Conservation (phyloP, 2,329 filamentous ascomycete species). For the Fusarium devonianum region DNA sequence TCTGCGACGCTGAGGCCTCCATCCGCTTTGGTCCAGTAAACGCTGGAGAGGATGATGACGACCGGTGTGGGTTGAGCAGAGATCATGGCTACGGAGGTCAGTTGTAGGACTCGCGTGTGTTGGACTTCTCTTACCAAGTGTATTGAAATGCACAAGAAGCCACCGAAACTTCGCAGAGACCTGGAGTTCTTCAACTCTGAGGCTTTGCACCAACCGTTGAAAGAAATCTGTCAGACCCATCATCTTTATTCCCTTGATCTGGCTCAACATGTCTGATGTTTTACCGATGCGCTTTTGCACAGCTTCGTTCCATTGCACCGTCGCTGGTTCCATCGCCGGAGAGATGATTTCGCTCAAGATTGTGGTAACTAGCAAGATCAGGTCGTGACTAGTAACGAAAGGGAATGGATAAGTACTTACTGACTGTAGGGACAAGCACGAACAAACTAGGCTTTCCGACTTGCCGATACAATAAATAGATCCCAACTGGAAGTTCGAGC, state of each 20-base stretch:
- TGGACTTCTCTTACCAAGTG: slow-evolving; percentile 36
- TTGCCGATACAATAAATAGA: slow-evolving; percentile 48
- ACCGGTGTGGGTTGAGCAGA: slow-evolving; percentile 44
- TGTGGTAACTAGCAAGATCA: slow-evolving; percentile 26
- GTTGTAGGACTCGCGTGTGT: accelerated
- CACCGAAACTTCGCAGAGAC: slow-evolving; percentile 49
- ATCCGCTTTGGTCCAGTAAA: slow-evolving; percentile 44
- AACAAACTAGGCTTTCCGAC: slow-evolving; percentile 44
- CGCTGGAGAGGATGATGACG: slow-evolving; percentile 45
- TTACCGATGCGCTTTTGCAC: slow-evolving; percentile 51
- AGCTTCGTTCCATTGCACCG: slow-evolving; percentile 48
- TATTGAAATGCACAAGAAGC: slow-evolving; percentile 45
- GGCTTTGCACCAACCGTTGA: slow-evolving; percentile 43
- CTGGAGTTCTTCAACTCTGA: slow-evolving; percentile 49
- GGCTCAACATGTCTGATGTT: slow-evolving; percentile 50
- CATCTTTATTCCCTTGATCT: slow-evolving; percentile 56
- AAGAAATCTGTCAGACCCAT: slow-evolving; percentile 50
- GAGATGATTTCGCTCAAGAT: slow-evolving; percentile 33
- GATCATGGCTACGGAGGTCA: slow-evolving; percentile 31
- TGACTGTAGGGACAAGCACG: slow-evolving; percentile 40
- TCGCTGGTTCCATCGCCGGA: slow-evolving; percentile 44
- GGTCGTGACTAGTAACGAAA: accelerated
- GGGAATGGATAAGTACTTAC: slow-evolving; percentile 25
- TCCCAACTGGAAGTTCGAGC: slow-evolving; percentile 48
- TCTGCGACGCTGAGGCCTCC: slow-evolving; percentile 43